Base-by-base conservation (phyloP, 2,329 filamentous ascomycete species). In the Neonectria coccinea region DNA sequence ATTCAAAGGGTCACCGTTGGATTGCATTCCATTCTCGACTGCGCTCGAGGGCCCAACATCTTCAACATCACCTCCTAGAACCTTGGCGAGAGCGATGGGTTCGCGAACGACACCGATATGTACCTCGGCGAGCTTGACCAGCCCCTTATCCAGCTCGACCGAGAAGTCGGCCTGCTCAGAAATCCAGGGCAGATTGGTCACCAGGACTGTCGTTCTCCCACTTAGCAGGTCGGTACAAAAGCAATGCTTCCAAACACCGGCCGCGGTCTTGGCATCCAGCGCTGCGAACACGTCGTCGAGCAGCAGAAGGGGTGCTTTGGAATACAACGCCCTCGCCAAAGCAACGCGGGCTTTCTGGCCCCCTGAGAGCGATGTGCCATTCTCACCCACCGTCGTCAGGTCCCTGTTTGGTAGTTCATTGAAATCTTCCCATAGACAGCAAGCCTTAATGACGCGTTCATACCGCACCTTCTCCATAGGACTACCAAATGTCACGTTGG, bases 231-330 rank as follows among this genome's bases (percentile, higher is more conserved):
- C 84, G 51, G 82, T 79, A 63, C 86, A 88, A 70, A 89, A 89
- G 67, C 85, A 88, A 59, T 83, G 79, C 62, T 86, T 82, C 83
- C 86, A 89, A 2, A 89, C 79, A 3, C 81, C 78, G 16, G 84
- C 83, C 1, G 85, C 83, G 0, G 87, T 89, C 67, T 87, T 86
- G 18, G 86, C 82, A 68, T 89, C 87, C 1, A 89, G 78, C 0
- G 87, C 87, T 1, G 86, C 86, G 67, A 89, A 87, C 3, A 88
- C 81, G 62, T 89, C 87, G 66, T 89, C 87, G 1, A 89, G 81
- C 1, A 89, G 77, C 22, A 89, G 76, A 2, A 88, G 78, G 2
- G 84, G 79, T 0, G 86, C 82, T 58, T 83, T 84, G 1, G 86
- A 88, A 73, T 89, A 89, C 1, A 89, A 73, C 7, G 86, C 84